Conservation (phyloP, 768 basidiomycete genomes). For the Xerocomus brunneocitrinus region DNA sequence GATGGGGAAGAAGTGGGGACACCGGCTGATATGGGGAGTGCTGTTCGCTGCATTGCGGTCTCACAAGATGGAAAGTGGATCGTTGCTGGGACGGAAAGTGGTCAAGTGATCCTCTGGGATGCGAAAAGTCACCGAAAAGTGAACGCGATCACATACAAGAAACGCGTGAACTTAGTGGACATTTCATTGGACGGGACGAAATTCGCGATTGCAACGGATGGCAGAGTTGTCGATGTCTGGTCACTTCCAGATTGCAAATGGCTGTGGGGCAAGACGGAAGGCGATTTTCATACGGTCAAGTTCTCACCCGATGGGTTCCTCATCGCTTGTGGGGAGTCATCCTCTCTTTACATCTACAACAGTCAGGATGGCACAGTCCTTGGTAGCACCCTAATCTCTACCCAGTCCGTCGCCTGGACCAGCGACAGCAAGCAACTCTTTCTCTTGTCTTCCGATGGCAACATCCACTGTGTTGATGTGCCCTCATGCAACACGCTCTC, state of each 20-base stretch:
- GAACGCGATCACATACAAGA: neutral
- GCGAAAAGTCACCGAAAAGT: neutral
- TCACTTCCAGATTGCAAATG: neutral
- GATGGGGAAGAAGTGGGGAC: neutral
- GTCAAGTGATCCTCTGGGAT: neutral
- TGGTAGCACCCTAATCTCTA: neutral
- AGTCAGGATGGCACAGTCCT: neutral
- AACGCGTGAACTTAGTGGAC: no score
- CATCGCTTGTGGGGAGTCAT: neutral
- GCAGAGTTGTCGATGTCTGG: neutral
- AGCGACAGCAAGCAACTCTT: neutral
- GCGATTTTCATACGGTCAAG: neutral
- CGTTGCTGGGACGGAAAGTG: neutral
- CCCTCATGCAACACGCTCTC: no score
- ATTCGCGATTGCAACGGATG: neutral
- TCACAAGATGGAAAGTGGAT: neutral
- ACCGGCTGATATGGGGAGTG: neutral
- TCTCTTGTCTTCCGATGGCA: neutral
- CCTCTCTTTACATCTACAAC: neutral
- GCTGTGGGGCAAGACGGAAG: neutral
- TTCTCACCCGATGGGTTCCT: neutral
- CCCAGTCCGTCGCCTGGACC: neutral
- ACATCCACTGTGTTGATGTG: neutral
- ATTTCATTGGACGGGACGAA: no score
- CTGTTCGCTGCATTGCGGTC: neutral